Evolutionary conservation across 805 yeast species (phyloP), one percentile per base, ranked within the genome.

Genomic region (Lipomyces kockii): DNA sequence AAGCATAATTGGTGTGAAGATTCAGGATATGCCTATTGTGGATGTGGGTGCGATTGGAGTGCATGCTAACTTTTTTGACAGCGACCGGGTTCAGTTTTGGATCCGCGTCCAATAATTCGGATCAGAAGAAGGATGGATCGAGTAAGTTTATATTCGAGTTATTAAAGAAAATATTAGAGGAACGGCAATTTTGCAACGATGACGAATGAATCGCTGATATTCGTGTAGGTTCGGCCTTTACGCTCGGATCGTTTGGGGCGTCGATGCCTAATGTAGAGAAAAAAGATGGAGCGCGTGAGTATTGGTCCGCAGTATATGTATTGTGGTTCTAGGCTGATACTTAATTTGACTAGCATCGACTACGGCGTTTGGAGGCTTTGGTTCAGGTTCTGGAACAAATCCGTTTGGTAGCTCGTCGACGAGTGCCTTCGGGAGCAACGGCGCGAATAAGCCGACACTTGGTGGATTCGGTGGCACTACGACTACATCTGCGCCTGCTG

Each of bases 121-220:
- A 62, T 52, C 61, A 57, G 39, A 62, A 52, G 46, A 57, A 62
- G 37, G 65, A 62, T 51, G 61, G 58, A 35, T 35, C 60, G n/a
- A 32, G 65, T 62, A 35, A 22, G 65, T 25, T 20, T 46, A 35
- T 39, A 2, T 55, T 35, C 54, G 22, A 32, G n/a, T 35, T 57
- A 11, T 9, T 14, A 12, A 35, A 17, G 43, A 14, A 37, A 22
- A 9, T 29, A 35, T 17, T 58, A n/a, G 4, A 3, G 17, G 32
- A 22, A 43, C 25, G 1, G 11, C 8, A 12, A 22, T 12, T 12
- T 25, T n/a, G n/a, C 61, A 34, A 11, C 29, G 7, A n/a, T 1
- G 37, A n/a, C 9, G 22, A 32, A 20, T 12, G 17, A 12, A 20
- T 27, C 2, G 37, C 58, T n/a, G 43, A 43, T 22, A 2, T n/a